Evolutionary conservation across 139 green algal species (phyloP).

Genomic region (Coelastrella sp.): DNA sequence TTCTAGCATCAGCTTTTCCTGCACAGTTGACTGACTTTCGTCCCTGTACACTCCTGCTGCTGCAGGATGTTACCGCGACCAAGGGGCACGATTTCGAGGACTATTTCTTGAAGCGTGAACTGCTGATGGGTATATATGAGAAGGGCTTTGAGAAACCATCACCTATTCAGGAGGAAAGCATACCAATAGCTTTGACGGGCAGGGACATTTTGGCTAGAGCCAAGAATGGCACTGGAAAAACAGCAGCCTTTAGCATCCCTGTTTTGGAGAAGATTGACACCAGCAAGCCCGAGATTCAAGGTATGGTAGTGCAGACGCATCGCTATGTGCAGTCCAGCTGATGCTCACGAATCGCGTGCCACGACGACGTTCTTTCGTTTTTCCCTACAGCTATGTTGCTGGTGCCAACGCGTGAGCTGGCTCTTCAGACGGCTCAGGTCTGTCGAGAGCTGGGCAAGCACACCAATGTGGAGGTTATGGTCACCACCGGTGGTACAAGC

Average conservation of each 20-base stretch:
- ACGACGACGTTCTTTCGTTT: no score
- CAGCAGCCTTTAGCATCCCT: constrained; percentile 98
- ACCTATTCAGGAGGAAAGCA: constrained; percentile 97
- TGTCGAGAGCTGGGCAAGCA: constrained; percentile 99
- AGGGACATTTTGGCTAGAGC: constrained; percentile 98
- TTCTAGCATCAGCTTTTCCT: no score
- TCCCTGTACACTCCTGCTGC: neutral
- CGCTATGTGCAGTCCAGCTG: neutral
- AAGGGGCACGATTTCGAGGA: constrained; percentile 99
- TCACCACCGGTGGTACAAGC: constrained; percentile 96
- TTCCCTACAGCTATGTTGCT: constrained; percentile 90
- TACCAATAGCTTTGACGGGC: constrained; percentile 97
- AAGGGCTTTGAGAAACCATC: constrained; percentile 96
- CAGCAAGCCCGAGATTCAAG: constrained; percentile 92
- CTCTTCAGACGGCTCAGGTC: constrained; percentile 97
- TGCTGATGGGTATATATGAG: constrained; percentile 99
- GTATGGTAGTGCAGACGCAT: constrained; percentile 54
- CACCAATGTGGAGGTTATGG: constrained; percentile 89
- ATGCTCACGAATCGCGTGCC: no score
- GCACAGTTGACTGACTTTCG: no score
- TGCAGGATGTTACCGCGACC: constrained; percentile 97
- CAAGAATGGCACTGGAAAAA: constrained; percentile 99
- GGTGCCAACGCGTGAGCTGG: constrained; percentile 98
- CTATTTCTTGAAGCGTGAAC: constrained; percentile 97
- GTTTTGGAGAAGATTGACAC: constrained; percentile 95